These are phyloP conservation scores for Globisporangium barbulae DNA, from an alignment of 352 stramenopile species.

Conservation along the genomic window DNA sequence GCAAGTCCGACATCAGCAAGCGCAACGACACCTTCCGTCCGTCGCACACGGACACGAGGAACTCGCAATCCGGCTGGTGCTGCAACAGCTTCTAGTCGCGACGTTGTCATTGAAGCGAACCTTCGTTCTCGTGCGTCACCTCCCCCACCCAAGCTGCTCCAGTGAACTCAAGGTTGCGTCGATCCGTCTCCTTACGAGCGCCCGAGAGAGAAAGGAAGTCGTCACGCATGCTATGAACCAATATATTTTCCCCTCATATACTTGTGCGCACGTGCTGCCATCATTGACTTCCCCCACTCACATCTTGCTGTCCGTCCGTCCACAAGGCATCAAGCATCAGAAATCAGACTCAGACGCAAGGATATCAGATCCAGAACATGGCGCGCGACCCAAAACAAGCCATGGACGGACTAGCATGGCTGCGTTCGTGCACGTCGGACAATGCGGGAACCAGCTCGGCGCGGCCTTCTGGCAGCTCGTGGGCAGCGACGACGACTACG, in stretches of 20 bases:
- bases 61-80: conserved; percentile 62
- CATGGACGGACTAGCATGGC: conserved; percentile 34
- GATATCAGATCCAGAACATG: neutral
- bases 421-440: conserved; percentile 61
- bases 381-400: neutral
- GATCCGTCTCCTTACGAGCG: neutral
- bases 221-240: conserved; percentile 1
- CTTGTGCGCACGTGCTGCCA: too few species aligned
- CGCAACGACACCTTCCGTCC: conserved; percentile 76
- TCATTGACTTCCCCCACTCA: too few species aligned
- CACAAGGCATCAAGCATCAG: too few species aligned
- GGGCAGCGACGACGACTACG: conserved; percentile 3
- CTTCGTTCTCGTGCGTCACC: neutral
- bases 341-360: neutral
- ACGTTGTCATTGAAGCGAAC: neutral
- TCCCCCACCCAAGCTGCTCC: neutral
- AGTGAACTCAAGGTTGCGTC: neutral
- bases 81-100: conserved; percentile 82
- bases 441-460: conserved; percentile 77
- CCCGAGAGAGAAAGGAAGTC: neutral
- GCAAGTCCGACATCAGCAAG: conserved; percentile 68
- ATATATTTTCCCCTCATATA: neutral
- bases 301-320: too few species aligned
- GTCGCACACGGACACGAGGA: conserved; percentile 41
- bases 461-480: conserved; percentile 67